Evolutionary conservation across 2,329 filamentous ascomycete species (phyloP).

Genomic region (Curvularia hawaiiensis): DNA sequence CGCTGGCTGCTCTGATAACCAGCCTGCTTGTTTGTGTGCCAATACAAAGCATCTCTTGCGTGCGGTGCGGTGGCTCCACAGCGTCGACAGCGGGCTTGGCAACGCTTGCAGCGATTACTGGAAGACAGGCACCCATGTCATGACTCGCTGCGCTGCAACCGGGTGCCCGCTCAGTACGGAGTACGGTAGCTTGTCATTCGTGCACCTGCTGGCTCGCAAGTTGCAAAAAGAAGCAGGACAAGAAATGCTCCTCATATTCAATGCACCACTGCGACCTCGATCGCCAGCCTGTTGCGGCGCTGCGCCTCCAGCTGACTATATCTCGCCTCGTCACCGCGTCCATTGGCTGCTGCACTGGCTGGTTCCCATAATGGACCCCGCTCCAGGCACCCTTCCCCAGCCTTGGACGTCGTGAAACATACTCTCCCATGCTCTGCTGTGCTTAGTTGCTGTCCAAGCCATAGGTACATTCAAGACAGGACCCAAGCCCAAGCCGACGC

Average conservation of each 20-base stretch:
- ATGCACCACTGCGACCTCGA: background rate
- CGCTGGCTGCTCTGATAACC: constrained; percentile 21
- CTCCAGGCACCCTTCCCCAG: background rate
- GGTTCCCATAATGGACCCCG: background rate
- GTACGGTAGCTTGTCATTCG: background rate
- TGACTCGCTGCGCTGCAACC: constrained; percentile 2
- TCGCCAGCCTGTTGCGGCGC: background rate
- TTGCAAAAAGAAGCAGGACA: background rate
- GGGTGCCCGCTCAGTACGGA: no score
- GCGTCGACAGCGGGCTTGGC: background rate
- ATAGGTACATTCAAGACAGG: background rate
- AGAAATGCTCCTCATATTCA: background rate
- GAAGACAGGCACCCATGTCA: background rate
- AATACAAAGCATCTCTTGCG: constrained; percentile 20
- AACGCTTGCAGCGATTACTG: background rate
- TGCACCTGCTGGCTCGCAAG: background rate
- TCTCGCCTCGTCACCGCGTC: background rate
- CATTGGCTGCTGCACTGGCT: constrained; percentile 1
- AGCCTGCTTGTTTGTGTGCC: constrained; percentile 29
- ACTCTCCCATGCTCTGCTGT: background rate
- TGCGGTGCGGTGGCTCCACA: constrained; percentile 10
- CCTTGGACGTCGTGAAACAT: background rate
- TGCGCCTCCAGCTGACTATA: background rate
- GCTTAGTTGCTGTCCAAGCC: background rate
- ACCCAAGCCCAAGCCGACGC: background rate